These are phyloP conservation scores for Vaucheria bursata DNA, from an alignment of 352 stramenopile species.

Conservation along the genomic window DNA sequence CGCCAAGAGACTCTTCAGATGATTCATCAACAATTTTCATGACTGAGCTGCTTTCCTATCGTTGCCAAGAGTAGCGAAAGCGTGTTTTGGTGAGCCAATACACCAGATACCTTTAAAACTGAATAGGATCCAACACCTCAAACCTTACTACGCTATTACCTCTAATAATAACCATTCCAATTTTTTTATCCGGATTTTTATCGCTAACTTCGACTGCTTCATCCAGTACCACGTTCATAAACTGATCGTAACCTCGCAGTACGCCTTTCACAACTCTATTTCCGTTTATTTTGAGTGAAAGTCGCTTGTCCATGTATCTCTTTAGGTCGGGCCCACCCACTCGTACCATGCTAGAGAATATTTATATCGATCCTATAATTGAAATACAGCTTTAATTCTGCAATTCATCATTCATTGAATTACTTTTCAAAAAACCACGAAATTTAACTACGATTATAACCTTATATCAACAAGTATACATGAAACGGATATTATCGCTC, in stretches of 20 bases:
- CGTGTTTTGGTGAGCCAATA: neutral
- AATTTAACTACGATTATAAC: too few relatives aligned
- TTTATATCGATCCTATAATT: too few relatives aligned
- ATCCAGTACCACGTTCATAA: constrained; percentile 86
- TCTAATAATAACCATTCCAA: constrained; percentile 71
- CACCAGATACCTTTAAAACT: constrained; percentile 34
- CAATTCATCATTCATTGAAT: too few relatives aligned
- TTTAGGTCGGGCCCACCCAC: constrained; percentile 45
- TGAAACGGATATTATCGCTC: too few relatives aligned
- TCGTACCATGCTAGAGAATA: neutral
- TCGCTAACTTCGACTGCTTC: constrained; percentile 74
- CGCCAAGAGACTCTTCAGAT: too few relatives aligned
- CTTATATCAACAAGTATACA: too few relatives aligned
- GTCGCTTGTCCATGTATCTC: constrained; percentile 73
- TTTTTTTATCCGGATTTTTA: constrained; percentile 67
- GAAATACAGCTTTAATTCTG: too few relatives aligned
- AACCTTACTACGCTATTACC: constrained; percentile 52
- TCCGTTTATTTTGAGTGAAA: constrained; percentile 79
- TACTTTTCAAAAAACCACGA: too few relatives aligned
- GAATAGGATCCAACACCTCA: constrained; percentile 47
- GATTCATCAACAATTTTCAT: too few relatives aligned
- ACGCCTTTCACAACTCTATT: constrained; percentile 78
- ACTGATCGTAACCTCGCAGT: constrained; percentile 79
- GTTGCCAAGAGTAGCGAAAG: too few relatives aligned
- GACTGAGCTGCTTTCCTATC: too few relatives aligned